A percentile compares a stretch with the other conserved stretches of the same genome.
These are phyloP conservation scores for Sequoia sempervirens DNA, from an alignment of 75 land plant genomes.

Conservation along the genomic window DNA sequence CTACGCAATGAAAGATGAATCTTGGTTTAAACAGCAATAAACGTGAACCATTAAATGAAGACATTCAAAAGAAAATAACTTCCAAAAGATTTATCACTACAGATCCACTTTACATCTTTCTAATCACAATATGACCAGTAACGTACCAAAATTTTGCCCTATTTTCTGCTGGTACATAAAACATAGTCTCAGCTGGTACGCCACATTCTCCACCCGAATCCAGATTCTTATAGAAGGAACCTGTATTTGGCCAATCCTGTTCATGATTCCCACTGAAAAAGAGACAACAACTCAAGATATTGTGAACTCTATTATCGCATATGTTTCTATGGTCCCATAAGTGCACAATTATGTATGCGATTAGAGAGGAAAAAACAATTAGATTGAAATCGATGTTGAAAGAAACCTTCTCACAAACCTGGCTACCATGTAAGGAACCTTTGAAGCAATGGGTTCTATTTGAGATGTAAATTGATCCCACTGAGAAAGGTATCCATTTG, in stretches of 20 bases:
- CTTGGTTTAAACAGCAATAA: neutral
- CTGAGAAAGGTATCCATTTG: slow-evolving; percentile 87
- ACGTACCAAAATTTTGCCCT: slow-evolving; percentile 77
- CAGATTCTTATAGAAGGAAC: slow-evolving; percentile 54
- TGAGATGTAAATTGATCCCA: slow-evolving; percentile 98
- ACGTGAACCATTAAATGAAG: neutral
- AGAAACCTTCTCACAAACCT: slow-evolving; percentile 43
- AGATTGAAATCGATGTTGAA: neutral
- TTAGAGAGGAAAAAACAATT: neutral
- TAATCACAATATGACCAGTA: neutral
- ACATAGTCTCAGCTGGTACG: slow-evolving; percentile 70
- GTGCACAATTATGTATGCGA: neutral
- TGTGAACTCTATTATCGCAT: neutral
- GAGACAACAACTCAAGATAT: neutral
- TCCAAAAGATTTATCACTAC: neutral
- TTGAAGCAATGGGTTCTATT: slow-evolving; percentile 69
- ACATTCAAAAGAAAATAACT: neutral
- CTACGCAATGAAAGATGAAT: neutral
- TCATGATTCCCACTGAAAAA: slow-evolving; percentile 89
- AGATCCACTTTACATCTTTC: neutral
- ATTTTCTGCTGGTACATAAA: slow-evolving; percentile 75
- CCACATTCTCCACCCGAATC: slow-evolving; percentile 97
- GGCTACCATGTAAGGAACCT: slow-evolving; percentile 91
- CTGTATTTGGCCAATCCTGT: slow-evolving; percentile 70
- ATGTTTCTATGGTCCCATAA: neutral